phyloP scores from a whole-genome alignment of 2,329 filamentous ascomycete genomes.

The Trichoderma gracile region DNA sequence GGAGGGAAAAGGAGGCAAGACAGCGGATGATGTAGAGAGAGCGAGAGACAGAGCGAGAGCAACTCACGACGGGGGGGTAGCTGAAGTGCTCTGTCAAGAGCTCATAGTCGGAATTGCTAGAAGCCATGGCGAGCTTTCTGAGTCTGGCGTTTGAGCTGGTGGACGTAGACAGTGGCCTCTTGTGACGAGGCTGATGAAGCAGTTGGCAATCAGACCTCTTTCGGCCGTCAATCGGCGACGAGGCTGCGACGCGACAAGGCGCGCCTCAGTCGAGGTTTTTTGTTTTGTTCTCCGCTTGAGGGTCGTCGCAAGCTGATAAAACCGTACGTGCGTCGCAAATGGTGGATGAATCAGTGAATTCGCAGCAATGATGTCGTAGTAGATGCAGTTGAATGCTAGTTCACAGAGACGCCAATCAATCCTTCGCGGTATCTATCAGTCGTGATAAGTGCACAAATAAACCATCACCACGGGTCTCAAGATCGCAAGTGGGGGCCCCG shows the following conservation, averaged over 20 bases:
- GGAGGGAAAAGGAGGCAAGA: not conserved
- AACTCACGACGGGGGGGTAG: slow-evolving; percentile 83
- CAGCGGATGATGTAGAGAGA: too few relatives aligned
- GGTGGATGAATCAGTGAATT: not conserved
- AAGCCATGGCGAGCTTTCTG: slow-evolving; percentile 32
- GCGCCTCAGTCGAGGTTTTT: not conserved
- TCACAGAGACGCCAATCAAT: not conserved
- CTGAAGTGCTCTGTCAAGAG: slow-evolving; percentile 94
- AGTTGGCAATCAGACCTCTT: not conserved
- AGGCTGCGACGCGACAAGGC: slow-evolving; percentile 27
- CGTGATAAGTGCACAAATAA: not conserved
- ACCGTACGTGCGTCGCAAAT: too few relatives aligned
- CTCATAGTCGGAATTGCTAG: slow-evolving; percentile 55
- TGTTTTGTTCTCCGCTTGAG: too few relatives aligned
- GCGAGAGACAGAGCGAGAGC: slow-evolving; percentile 19
- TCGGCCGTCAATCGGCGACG: not conserved
- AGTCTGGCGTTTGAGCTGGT: not conserved
- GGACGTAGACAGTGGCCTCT: too few relatives aligned
- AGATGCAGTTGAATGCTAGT: not conserved
- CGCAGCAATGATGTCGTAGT: too few relatives aligned
- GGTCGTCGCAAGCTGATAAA: not conserved
- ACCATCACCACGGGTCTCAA: not conserved
- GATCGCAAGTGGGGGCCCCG: not conserved
- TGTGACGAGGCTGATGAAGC: slow-evolving; percentile 14
- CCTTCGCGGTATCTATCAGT: too few relatives aligned